A percentile compares a stretch with the other conserved stretches of the same genome.
Evolutionary conservation across 176 grass and related monocot species (phyloP).

Genomic region (Leersia perrieri): DNA sequence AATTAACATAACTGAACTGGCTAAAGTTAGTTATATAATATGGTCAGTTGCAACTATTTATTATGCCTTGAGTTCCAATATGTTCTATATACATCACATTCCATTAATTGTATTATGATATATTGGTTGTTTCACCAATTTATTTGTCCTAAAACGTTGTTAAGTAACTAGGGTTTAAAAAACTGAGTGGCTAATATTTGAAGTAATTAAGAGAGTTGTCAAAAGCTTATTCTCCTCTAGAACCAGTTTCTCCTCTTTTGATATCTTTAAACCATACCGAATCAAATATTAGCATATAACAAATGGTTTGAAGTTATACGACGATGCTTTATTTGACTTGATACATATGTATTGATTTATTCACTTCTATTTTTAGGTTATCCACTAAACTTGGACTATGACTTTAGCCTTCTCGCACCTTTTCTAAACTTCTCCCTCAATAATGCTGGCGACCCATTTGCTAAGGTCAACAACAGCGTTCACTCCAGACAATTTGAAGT

Average conservation of each 20-base stretch:
- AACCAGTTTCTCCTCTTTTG: not conserved
- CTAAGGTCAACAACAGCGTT: conserved; percentile 27
- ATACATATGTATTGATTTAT: not conserved
- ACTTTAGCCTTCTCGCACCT: conserved; percentile 17
- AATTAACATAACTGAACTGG: not conserved
- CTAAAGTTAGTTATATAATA: not conserved
- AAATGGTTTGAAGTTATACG: too few relatives aligned
- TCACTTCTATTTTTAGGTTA: conserved; percentile 25
- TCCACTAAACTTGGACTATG: conserved; percentile 41
- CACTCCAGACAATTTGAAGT: conserved; percentile 64
- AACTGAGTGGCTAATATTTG: not conserved
- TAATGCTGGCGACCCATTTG: conserved; percentile 45
- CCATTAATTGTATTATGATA: not conserved
- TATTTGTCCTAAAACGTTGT: too few relatives aligned
- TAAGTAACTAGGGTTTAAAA: not conserved
- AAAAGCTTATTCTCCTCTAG: too few relatives aligned
- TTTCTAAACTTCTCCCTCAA: conserved; percentile 38
- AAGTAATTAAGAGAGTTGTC: not conserved
- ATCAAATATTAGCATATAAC: not conserved
- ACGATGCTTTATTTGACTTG: not conserved
- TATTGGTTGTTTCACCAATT: too few relatives aligned
- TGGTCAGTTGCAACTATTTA: not conserved
- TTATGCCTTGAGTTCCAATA: not conserved
- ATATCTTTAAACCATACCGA: not conserved
- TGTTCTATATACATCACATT: not conserved